Evolutionary conservation across 1,284 basidiomycete genomes (phyloP), one percentile per base, ranked within the genome.

Genomic region (Golubevia pallescens): DNA sequence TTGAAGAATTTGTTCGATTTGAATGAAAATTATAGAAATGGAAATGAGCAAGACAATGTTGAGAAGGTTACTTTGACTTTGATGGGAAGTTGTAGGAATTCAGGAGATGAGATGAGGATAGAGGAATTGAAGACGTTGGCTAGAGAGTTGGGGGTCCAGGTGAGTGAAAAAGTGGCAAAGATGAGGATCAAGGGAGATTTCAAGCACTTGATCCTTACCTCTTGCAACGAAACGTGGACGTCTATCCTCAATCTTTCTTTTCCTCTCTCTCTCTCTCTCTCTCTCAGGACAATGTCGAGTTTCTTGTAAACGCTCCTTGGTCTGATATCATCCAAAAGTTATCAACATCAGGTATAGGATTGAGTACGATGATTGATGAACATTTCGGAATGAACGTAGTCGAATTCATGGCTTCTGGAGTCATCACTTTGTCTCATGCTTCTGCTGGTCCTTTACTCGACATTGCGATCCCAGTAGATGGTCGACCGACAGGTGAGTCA

Each of bases 31-130:
- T 7, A 23, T 19, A 10, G 53, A 24, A 16, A 38, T 52, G 78
- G 78, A 53, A 3, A 34, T 59, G 5, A 71, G 53, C 57, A 60
- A 38, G 61, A 86, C 71, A 54, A 55, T 34, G 54, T 85, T 77
- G 63, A 84, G 13, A 69, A 76, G 0, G 88, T 91, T 10, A 87
- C 87, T 60, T 87, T 95, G 1, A 88, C 93, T 14, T 86, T 98
- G 24, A 89, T 97, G 62, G 96, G 97, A 1, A 93, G 94, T 8
- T 90, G 91, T 61, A 89, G 96, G 16, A 93, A 96, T 79, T 88
- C 87, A 1, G 90, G 87, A 0, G 97, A 99, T 79, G 89, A 90
- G 19, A 87, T 86, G 0, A 89, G 96, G 1, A 90, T 98, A 0
- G 87, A 89, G 4, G 85, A 80, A 0, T 87, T 99, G 62, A 88